These are phyloP conservation scores for Lecanicillium sp. DNA, from an alignment of 2,329 filamentous ascomycete species.

Conservation along the genomic window DNA sequence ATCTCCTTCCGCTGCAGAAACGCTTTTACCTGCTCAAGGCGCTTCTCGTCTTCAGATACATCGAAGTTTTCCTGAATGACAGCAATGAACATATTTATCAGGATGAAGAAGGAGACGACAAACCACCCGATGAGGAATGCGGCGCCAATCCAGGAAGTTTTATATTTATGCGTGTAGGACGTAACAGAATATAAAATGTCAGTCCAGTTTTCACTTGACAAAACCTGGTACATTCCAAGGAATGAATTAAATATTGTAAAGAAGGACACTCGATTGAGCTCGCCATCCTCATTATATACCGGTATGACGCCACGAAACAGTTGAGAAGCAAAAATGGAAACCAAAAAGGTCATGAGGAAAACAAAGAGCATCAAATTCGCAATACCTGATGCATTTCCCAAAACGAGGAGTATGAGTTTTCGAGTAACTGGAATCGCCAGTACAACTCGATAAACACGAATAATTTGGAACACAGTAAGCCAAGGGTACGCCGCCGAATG, in stretches of 20 bases:
- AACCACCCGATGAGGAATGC: constrained; percentile 93
- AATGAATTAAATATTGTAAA: constrained; percentile 92
- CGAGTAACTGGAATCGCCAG: constrained; percentile 80
- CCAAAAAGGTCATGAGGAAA: constrained; percentile 88
- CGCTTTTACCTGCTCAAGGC: constrained; percentile 88
- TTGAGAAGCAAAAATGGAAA: constrained; percentile 87
- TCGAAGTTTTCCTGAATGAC: constrained; percentile 99
- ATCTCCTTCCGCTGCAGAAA: constrained; percentile 89
- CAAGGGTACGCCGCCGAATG: constrained; percentile 72
- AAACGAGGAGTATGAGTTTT: constrained; percentile 76
- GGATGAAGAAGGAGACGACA: constrained; percentile 87
- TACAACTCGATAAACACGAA: constrained; percentile 87
- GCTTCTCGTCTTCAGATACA: constrained; percentile 96
- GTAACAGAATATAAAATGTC: constrained; percentile 76
- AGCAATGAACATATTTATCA: constrained; percentile 99
- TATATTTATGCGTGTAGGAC: constrained; percentile 50
- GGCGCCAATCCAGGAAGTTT: constrained; percentile 88
- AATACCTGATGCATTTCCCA: constrained; percentile 88
- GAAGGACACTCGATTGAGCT: constrained; percentile 66
- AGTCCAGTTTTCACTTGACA: constrained; percentile 97
- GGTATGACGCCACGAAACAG: constrained; percentile 85
- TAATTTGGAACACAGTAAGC: constrained; percentile 86
- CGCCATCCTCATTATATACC: constrained; percentile 47
- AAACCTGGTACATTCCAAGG: constrained; percentile 92
- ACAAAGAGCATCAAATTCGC: constrained; percentile 93